These are phyloP conservation scores for Haplosporangium sp. DNA, from an alignment of 371 early-diverging fungal genomes.

Conservation along the genomic window DNA sequence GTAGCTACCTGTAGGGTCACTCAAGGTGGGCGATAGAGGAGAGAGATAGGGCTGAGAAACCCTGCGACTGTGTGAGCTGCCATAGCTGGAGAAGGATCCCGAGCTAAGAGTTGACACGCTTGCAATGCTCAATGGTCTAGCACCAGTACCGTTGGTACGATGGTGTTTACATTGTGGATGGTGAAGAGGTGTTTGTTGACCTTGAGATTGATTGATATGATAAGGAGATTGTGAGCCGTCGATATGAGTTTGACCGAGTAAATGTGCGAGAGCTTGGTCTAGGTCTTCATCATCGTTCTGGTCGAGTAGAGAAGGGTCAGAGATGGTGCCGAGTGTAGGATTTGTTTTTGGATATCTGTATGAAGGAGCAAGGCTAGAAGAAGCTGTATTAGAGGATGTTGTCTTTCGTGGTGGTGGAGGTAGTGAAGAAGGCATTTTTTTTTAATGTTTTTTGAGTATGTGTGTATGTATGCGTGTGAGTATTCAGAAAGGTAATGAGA, in stretches of 20 bases:
- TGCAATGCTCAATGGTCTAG: slow-evolving; percentile 44
- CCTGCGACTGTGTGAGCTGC: slow-evolving; percentile 30
- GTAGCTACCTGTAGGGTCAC: slow-evolving; percentile 18
- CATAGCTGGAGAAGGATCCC: slow-evolving; percentile 34
- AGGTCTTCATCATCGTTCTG: slow-evolving; percentile 38
- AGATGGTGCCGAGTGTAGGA: slow-evolving; percentile 18
- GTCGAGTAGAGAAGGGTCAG: slow-evolving; percentile 17
- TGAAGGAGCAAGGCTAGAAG: slow-evolving; percentile 3
- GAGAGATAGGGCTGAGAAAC: slow-evolving; percentile 49
- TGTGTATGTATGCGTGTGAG: too few relatives aligned
- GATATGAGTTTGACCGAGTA: slow-evolving; percentile 42
- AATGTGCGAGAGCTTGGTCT: slow-evolving; percentile 40
- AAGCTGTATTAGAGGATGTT: slow-evolving; percentile 16
- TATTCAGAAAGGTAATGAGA: neutral
- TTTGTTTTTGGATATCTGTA: slow-evolving; percentile 41
- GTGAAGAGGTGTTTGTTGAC: slow-evolving; percentile 4
- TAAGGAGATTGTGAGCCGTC: neutral
- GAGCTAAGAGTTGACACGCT: slow-evolving; percentile 46
- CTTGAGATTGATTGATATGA: neutral
- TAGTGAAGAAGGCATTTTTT: slow-evolving; percentile 36
- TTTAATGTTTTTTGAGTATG: too few relatives aligned
- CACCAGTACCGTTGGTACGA: slow-evolving; percentile 4
- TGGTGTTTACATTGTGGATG: slow-evolving; percentile 28
- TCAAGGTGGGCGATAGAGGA: slow-evolving; percentile 32
- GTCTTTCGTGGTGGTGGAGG: slow-evolving; percentile 48